Evolutionary conservation across 1,284 basidiomycete species (phyloP), one percentile per base, ranked within the genome.

Genomic region (Lentinula novae-zelandiae): DNA sequence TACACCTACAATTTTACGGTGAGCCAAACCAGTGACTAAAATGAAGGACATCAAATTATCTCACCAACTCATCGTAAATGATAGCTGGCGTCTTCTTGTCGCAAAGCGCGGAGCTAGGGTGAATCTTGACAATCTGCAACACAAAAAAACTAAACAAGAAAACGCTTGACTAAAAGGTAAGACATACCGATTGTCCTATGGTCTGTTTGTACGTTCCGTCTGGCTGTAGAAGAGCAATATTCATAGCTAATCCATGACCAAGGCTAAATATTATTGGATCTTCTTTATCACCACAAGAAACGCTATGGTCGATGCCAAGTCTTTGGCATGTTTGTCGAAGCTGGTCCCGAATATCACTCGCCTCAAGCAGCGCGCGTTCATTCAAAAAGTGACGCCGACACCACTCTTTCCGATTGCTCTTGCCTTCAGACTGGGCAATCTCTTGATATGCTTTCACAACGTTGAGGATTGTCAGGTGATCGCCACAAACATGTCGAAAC

Each of bases 401-500:
- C 95, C 95, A 98, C 36, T 86, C 82, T 62, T 75, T 80, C 57
- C 87, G 74, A 3, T 75, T 80, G 54, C 65, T 75, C 71, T 84
- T 83, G 58, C 69, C 74, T 61, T 80, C 82, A 15, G 69, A 72
- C 2, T 70, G 67, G 3, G 76, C 72, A 8, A 89, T 74, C 60
- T 88, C 84, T 64, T 85, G 80, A 70, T 95, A 98, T 3, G 92
- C 85, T n/a, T 86, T 83, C 53, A 94, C 82, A 3, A 87, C 87
- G 65, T 96, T 96, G 63, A 98, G 81, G 60, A 89, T 82, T 12
- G 95, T 97, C 62, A 97, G 78, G 71, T 97, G 94, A 71, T 99
- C 96, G 22, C 96, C 96, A 58, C 90, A 87, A 2, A 85, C 76
- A 70, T 95, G 92, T 12, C 86, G 80, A 71, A 98, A 98, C 70